Evolutionary conservation across 768 basidiomycete species (phyloP).

Genomic region (Lactarius sanguifluus): DNA sequence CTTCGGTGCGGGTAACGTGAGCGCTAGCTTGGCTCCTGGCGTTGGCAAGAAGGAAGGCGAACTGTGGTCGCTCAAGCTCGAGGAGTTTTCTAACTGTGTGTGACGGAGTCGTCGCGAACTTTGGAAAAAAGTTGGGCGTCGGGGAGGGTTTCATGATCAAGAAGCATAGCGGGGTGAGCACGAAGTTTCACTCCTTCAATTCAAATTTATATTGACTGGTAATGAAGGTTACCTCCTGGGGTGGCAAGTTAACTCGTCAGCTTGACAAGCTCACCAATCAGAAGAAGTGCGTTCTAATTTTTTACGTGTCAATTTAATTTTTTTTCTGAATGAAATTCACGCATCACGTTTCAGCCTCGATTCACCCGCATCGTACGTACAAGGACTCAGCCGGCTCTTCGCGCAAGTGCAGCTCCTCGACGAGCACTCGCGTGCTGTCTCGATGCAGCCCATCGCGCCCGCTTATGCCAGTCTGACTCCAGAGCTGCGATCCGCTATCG

Average conservation of each 20-base stretch:
- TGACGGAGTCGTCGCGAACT: constrained; percentile 75
- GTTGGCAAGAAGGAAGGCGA: constrained; percentile 80
- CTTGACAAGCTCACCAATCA: constrained; percentile 85
- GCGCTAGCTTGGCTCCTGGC: constrained; percentile 69
- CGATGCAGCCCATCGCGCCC: constrained; percentile 63
- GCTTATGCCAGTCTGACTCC: constrained; percentile 69
- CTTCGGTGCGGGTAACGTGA: constrained; percentile 78
- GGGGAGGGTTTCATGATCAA: constrained; percentile 85
- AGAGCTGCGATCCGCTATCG: constrained; percentile 62
- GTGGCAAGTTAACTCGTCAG: constrained; percentile 68
- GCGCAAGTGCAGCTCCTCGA: constrained; percentile 76
- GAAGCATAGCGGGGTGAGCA: constrained; percentile 63
- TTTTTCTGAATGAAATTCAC: constrained; percentile 5
- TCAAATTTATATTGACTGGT: constrained; percentile 1
- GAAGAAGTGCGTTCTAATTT: constrained; percentile 62
- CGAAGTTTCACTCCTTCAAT: background rate
- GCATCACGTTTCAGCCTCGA: constrained; percentile 57
- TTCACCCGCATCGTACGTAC: constrained; percentile 82
- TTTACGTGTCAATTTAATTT: background rate
- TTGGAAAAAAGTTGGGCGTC: constrained; percentile 85
- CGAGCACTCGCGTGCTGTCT: constrained; percentile 77
- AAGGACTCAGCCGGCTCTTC: constrained; percentile 73
- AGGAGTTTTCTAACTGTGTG: constrained; percentile 79
- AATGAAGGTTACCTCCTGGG: constrained; percentile 60
- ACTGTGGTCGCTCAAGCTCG: constrained; percentile 71